A percentile compares a stretch with the other conserved stretches of the same genome.
These are phyloP conservation scores for Magnaporthales sp. DNA, from an alignment of 2,329 filamentous ascomycete species.

Conservation along the genomic window DNA sequence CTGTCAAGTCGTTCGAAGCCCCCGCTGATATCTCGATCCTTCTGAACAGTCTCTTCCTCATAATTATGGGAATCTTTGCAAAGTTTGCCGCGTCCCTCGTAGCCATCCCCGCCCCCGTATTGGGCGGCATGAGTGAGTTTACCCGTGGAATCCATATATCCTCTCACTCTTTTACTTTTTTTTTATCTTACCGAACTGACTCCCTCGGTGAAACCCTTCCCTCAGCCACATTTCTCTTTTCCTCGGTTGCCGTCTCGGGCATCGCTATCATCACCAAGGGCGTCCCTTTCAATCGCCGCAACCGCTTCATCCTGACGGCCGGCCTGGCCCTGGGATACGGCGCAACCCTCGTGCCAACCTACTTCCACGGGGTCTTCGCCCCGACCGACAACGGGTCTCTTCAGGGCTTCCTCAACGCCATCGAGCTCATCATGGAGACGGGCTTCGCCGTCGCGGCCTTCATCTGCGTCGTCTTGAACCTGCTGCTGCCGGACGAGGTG, in stretches of 20 bases:
- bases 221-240: constrained; percentile 66
- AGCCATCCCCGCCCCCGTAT: constrained; percentile 59
- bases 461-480: constrained; percentile 63
- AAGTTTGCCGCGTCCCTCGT: constrained; percentile 77
- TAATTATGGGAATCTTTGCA: constrained; percentile 74
- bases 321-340: constrained; percentile 66
- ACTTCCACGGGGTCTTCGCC: constrained; percentile 64
- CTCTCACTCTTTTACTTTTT: neutral
- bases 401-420: constrained; percentile 66
- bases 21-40: neutral
- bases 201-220: neutral
- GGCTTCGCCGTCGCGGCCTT: constrained; percentile 70
- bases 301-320: constrained; percentile 73
- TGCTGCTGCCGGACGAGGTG: constrained; percentile 65
- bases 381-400: constrained; percentile 63
- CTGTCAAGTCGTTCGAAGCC: neutral
- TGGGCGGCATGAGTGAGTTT: constrained; percentile 49
- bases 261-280: constrained; percentile 64
- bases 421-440: constrained; percentile 64
- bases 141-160: neutral
- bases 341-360: constrained; percentile 56
- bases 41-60: constrained; percentile 50
- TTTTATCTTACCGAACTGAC: neutral
- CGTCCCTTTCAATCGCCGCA: constrained; percentile 68
- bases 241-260: constrained; percentile 66